Base-by-base conservation (phyloP, 208 protist species). In the Trypanosomatidae sp. region DNA sequence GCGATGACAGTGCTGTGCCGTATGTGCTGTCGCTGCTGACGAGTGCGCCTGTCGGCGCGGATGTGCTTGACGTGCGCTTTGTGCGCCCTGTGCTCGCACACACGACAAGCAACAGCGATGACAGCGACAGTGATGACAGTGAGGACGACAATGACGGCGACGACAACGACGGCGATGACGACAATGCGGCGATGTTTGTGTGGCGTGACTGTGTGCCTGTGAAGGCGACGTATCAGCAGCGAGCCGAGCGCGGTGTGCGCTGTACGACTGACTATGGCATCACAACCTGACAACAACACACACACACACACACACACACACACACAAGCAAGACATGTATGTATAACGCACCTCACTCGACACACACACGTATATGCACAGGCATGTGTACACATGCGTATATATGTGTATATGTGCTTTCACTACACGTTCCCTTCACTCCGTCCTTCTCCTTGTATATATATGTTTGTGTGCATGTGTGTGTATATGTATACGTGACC, bases 181-280 rank as follows among this genome's bases (percentile, higher is more conserved):
- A 74, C 20, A 58, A 65, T 7, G 22, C 11, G 10, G 13, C 24
- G 8, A 4, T 39, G 3, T 66, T 66, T 37, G 8, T 10, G 0
- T 20, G 58, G 11, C 51, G 46, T 8, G 16, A 45, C 41, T 28
- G 24, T 40, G 42, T 44, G 1, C 53, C 18, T 16, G 53, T 61
- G 59, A 43, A 43, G 11, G 53, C 52, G 15, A 0, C 6, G 27
- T 66, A 61, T 23, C 56, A 59, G n/a, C 24, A 49, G 11, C 38
- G 35, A 20, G 53, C 47, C 4, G 26, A 61, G 11, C 10, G 2
- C 6, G 55, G 55, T 2, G 55, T 61, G 11, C 18, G 2, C 26
- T n/a, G n/a, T n/a, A n/a, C n/a, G n/a, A n/a, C n/a, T n/a, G n/a
- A n/a, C n/a, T n/a, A n/a, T n/a, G n/a, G n/a, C n/a, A n/a, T n/a